Base-by-base conservation (phyloP, 2,329 filamentous ascomycete genomes). In the Pyricularia pennisetigena region DNA sequence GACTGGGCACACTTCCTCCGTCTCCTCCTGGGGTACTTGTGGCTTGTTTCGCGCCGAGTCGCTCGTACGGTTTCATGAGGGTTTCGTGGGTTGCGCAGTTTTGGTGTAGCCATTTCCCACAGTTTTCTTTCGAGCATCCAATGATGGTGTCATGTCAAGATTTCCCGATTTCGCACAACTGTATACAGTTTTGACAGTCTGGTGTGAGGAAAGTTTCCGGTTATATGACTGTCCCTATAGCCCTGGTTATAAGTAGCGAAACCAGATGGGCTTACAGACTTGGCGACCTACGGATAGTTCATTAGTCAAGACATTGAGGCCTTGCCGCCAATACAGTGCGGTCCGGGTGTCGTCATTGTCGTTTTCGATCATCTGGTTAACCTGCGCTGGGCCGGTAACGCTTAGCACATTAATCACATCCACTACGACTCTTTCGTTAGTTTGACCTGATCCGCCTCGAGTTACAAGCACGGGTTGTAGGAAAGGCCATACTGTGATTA, bases 371-470 rank as follows among this genome's bases (percentile, higher is more conserved):
- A 90, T 92, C 72, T 90, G 85, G 69, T 85, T 84, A 23, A 92
- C 86, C 5, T 81, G 79, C 1, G 89, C 85, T 63, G 79, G 79
- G 30, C 85, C 85, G 23, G 88, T 87, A n/a, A 92, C 88, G 67
- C 88, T 88, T 74, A 88, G 84, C 4, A 90, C 89, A 70, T 92
- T 90, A 75, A 93, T 90, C 61, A 93, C 85, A 69, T 91, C 88
- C 88, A 92, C 85, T 86, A 70, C 57, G 59, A 7, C 9, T 6
- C 4, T n/a, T 59, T 59, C 54, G 54, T 59, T 59, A 59, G 54
- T 23, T n/a, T 59, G 20, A n/a, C 54, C 54, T 59, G 14, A 59
- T 59, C 54, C 54, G 23, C 54, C 54, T 59, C 54, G 23, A 59
- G 54, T 59, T 59, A 23, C 23, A 59, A n/a, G 54, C 54, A 59